Percentiles rank a stretch among this genome's conserved stretches.
These are phyloP conservation scores for Lizanozyma gosingica DNA, from an alignment of 1,139 yeast species.

Conservation along the genomic window DNA sequence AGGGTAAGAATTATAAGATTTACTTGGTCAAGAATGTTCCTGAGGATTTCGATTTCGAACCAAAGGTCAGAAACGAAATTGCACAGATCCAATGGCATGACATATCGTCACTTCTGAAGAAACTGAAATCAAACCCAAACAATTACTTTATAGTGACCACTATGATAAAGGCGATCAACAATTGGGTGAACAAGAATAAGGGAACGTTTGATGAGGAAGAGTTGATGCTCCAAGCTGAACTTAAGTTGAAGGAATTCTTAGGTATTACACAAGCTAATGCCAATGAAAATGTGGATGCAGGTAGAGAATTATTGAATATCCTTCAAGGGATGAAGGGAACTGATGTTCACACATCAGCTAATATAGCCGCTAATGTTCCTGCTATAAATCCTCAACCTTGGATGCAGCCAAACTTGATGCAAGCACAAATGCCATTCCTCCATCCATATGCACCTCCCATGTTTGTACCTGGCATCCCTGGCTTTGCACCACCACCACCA, in stretches of 20 bases:
- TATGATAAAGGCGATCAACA: slow-evolving; percentile 50
- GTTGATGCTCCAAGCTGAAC: slow-evolving; percentile 48
- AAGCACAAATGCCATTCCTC: slow-evolving; percentile 18
- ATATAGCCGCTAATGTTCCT: neutral
- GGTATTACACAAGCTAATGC: slow-evolving; percentile 38
- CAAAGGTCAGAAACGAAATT: slow-evolving; percentile 83
- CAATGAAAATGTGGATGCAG: slow-evolving; percentile 47
- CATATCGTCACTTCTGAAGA: slow-evolving; percentile 26
- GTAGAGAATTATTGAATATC: slow-evolving; percentile 63
- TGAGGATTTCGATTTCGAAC: slow-evolving; percentile 62
- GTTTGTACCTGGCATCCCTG: slow-evolving; percentile 3
- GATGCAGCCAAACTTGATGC: slow-evolving; percentile 7
- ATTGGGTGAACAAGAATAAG: slow-evolving; percentile 48
- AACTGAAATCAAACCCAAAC: slow-evolving; percentile 32
- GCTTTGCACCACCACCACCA: slow-evolving; percentile 3
- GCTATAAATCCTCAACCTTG: slow-evolving; percentile 16
- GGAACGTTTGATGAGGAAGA: slow-evolving; percentile 49
- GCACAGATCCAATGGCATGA: slow-evolving; percentile 43
- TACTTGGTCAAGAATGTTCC: slow-evolving; percentile 75
- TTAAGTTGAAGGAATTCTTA: slow-evolving; percentile 51
- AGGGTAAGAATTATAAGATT: slow-evolving; percentile 81
- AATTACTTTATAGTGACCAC: slow-evolving; percentile 50
- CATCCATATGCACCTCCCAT: slow-evolving; percentile 9
- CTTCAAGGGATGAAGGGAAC: slow-evolving; percentile 25
- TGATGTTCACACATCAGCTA: neutral